These are phyloP conservation scores for Botrytis fragariae DNA, from an alignment of 2,329 filamentous ascomycete genomes.

Conservation along the genomic window DNA sequence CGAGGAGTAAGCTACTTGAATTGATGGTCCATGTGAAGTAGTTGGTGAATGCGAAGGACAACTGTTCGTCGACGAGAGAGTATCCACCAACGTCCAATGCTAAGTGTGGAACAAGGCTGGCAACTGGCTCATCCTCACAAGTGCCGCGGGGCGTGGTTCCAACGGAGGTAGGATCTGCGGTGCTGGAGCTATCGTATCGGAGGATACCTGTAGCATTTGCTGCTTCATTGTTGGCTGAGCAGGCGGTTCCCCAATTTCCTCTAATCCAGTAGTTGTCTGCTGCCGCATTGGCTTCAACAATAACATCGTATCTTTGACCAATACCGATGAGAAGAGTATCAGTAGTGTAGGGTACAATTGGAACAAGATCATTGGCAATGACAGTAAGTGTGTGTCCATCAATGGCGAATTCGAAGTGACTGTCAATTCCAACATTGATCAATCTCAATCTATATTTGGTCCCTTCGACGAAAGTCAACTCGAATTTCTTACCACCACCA, in stretches of 20 bases:
- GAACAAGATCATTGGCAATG: slow-evolving; percentile 58
- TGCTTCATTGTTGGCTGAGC: slow-evolving; percentile 56
- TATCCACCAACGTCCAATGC: slow-evolving; percentile 30
- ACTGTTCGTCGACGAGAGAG: slow-evolving; percentile 21
- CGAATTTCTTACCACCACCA: slow-evolving; percentile 36
- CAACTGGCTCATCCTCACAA: slow-evolving; percentile 37
- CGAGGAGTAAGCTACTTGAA: slow-evolving; percentile 44
- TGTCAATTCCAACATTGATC: slow-evolving; percentile 47
- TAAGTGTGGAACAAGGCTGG: slow-evolving; percentile 34
- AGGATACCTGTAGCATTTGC: slow-evolving; percentile 43
- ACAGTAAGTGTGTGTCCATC: slow-evolving; percentile 58
- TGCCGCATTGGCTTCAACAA: slow-evolving; percentile 54
- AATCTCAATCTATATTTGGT: slow-evolving; percentile 45
- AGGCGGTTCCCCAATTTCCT: slow-evolving; percentile 48
- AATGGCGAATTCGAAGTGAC: slow-evolving; percentile 49
- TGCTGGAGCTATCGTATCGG: slow-evolving; percentile 42
- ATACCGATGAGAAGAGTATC: slow-evolving; percentile 55
- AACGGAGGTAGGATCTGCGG: slow-evolving; percentile 35
- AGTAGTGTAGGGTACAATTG: slow-evolving; percentile 54
- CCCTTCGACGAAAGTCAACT: slow-evolving; percentile 37
- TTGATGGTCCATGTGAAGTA: slow-evolving; percentile 52
- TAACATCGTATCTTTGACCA: slow-evolving; percentile 47
- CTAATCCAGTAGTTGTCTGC: slow-evolving; percentile 57
- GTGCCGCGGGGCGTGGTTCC: slow-evolving; percentile 26
- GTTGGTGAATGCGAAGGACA: slow-evolving; percentile 27